phyloP scores from a whole-genome alignment of 208 protist genomes.

The Crithidia fasciculata region DNA sequence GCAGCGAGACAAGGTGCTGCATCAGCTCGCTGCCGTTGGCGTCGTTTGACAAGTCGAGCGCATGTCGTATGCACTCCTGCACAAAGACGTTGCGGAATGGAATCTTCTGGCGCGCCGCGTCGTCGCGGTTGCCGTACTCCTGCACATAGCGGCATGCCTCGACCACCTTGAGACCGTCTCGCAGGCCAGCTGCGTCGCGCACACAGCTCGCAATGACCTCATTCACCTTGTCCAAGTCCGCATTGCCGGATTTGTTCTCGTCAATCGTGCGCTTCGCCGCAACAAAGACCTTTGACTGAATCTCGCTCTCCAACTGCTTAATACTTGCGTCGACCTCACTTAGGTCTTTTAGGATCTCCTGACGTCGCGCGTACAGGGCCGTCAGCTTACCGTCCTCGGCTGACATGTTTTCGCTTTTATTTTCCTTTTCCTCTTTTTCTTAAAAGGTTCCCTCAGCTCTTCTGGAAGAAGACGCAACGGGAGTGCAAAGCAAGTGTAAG shows the following conservation, averaged over 20 bases:
- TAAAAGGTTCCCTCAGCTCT: too few species aligned
- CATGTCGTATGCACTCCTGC: slow-evolving; percentile 63
- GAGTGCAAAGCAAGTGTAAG: neutral
- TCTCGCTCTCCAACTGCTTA: slow-evolving; percentile 61
- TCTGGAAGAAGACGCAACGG: too few species aligned
- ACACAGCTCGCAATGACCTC: slow-evolving; percentile 62
- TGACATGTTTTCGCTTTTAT: slow-evolving; percentile 33
- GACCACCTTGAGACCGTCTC: slow-evolving; percentile 76
- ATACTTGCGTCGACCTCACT: slow-evolving; percentile 79
- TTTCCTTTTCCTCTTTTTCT: too few species aligned
- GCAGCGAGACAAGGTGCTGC: slow-evolving; percentile 63
- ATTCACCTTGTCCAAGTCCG: slow-evolving; percentile 56
- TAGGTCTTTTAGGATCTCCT: slow-evolving; percentile 82
- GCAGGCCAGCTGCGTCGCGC: slow-evolving; percentile 65
- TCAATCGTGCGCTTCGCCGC: slow-evolving; percentile 38
- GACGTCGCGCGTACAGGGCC: slow-evolving; percentile 72
- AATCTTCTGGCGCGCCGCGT: slow-evolving; percentile 44
- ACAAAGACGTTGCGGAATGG: slow-evolving; percentile 78
- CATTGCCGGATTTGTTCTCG: slow-evolving; percentile 37
- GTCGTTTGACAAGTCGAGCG: slow-evolving; percentile 55
- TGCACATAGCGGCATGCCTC: slow-evolving; percentile 71
- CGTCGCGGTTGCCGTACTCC: slow-evolving; percentile 34
- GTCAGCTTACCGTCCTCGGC: slow-evolving; percentile 71
- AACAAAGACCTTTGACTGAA: slow-evolving; percentile 45
- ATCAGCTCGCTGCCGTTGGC: slow-evolving; percentile 85